Evolutionary conservation across 73 alveolate species (phyloP), one percentile per base, ranked within the genome.

Genomic region (Halteria grandinella): DNA sequence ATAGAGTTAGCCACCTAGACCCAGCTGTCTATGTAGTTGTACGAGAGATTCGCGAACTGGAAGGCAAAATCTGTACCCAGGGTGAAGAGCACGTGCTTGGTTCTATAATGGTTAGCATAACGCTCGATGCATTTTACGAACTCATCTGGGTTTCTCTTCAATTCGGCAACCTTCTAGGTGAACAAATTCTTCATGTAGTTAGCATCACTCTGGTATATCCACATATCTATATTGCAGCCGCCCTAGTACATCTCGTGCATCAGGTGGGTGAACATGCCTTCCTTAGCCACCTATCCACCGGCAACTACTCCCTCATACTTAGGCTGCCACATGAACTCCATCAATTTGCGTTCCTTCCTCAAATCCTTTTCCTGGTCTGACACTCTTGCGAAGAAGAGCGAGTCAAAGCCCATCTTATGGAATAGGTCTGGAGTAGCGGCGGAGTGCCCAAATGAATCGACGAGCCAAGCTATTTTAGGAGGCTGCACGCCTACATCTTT

Each of bases 361-460:
- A 50, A n/a, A 33, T 83, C 89, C 71, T 74, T 89, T 60, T 93
- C 98, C 66, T 93, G 87, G 55, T 91, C 89, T 71, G 94, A 98
- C 24, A 90, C 87, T 77, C 99, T 90, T 1, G 98, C 92, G 62
- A 94, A 87, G 78, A 94, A 94, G 82, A 91, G 88, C 36, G 93
- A 95, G 43, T 94, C 93, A 66, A 95, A 94, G 45, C 98, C 98
- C 95, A 94, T 95, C 80, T 93, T 90, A 10, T 93, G 84, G 55
- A 88, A 91, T 23, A 94, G 79, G 27, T 90, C 89, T 17, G 98
- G 93, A 58, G 87, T 91, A 1, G 98, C 80, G 71, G 85, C 63
- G 12, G 91, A 60, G 80, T 95, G 99, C 0, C 99, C 99, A 72
- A 95, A 95, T 23, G 99, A 98, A 64, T 95, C 99, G 58, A 95